Base-by-base conservation (phyloP, 1,284 basidiomycete species). In the Marasmius sp. region DNA sequence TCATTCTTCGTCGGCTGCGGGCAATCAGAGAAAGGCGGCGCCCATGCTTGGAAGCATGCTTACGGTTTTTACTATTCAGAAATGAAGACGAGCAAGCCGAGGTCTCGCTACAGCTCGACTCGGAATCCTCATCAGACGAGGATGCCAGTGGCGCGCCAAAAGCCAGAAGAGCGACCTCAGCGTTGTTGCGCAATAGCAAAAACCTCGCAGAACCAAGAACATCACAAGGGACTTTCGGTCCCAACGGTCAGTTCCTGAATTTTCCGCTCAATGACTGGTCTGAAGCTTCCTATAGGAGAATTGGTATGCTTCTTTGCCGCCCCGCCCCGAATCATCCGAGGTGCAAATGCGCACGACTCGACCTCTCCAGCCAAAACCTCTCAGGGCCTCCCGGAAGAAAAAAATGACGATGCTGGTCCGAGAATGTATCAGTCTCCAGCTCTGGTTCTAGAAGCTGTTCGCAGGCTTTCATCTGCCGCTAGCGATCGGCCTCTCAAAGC, bases 221-320 rank as follows among this genome's bases (percentile, higher is more conserved):
- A 1, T 91, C 89, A 1, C 92, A 93, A 69, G 93, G 91, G 2
- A 81, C 88, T 0, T 97, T 96, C 76, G 91, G 94, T 0, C 91
- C 92, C 0, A 93, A 93, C 66, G 94, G 94, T 93, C 61, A 58
- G 76, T 65, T 52, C 34, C 36, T 51, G 43, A 3, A 12, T 1
- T n/a, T 36, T 14, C 34, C 45, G 47, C 48, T 20, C n/a, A 12
- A 5, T 14, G 55, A 27, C 67, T 54, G 51, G 38, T 45, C 38
- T 33, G 55, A 7, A 38, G 39, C 14, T 36, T 39, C 3, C 51
- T 52, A n/a, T 43, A 94, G 93, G 93, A 53, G 87, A 94, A 75
- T 79, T 96, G 1, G 85, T 95, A 0, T 93, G 88, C 70, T 95
- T 96, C 76, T 95, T 92, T 76, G 85, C 91, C 45, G 87, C 87